Evolutionary conservation across 2,329 filamentous ascomycete species (phyloP).

Genomic region (Cladophialophora bantiana): DNA sequence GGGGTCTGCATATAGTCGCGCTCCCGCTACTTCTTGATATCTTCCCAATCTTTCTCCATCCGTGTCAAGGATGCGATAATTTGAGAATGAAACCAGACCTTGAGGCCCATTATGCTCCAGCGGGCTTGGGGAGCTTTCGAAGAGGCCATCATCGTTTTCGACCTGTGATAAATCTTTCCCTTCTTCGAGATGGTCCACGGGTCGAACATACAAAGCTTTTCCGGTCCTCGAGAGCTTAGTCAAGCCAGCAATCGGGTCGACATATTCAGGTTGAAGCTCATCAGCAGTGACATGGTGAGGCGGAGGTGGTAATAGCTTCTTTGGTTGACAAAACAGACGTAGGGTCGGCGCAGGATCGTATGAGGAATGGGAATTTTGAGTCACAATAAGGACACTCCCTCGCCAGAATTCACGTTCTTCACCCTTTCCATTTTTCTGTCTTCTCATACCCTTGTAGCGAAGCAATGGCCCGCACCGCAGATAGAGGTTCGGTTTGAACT

Average conservation of each 20-base stretch:
- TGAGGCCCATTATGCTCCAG: conserved; percentile 50
- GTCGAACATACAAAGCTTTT: conserved; percentile 84
- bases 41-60: conserved; percentile 84
- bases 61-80: conserved; percentile 52
- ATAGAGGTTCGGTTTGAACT: conserved; percentile 81
- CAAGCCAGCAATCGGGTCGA: conserved; percentile 88
- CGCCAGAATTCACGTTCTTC: conserved; percentile 83
- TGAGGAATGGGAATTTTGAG: conserved; percentile 79
- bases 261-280: conserved; percentile 75
- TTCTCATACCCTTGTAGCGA: conserved; percentile 86
- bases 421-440: conserved; percentile 47
- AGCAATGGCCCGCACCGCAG: conserved; percentile 90
- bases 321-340: conserved; percentile 84
- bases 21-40: conserved; percentile 82
- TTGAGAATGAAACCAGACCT: conserved; percentile 49
- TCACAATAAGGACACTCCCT: conserved; percentile 95
- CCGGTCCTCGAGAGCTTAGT: conserved; percentile 85
- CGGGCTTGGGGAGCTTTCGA: conserved; percentile 67
- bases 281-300: conserved; percentile 72
- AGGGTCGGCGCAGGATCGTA: conserved; percentile 80
- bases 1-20: conserved; percentile 80
- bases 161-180: conserved; percentile 77
- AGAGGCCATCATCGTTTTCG: conserved; percentile 83
- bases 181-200: conserved; percentile 84
- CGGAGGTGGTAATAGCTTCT: conserved; percentile 80